Evolutionary conservation across 805 yeast species (phyloP), one percentile per base, ranked within the genome.

Genomic region (Schwanniomyces polymorphus): DNA sequence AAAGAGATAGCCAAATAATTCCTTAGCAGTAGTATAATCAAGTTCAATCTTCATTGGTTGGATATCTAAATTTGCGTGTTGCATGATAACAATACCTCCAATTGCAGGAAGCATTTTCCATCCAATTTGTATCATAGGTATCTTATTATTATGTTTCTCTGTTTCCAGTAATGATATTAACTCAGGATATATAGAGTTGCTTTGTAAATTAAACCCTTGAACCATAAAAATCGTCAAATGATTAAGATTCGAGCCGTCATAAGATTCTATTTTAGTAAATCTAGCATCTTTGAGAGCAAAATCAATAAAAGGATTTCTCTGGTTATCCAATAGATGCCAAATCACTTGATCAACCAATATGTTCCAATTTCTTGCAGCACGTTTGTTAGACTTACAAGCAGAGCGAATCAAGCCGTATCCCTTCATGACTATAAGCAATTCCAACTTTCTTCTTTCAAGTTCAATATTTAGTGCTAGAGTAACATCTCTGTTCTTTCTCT

Each of bases 101-200:
- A 92, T 86, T 0, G 96, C 90, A 45, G 80, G 81, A 44, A 86
- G 79, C 84, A 87, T 80, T n/a, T 81, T 78, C 98, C 98, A 91
- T 9, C 67, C 43, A 56, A 68, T 53, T 7, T 42, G 38, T 3
- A 72, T 51, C 33, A 72, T 55, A 1, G 74, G 69, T 11, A 38
- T 25, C 5, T 38, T 11, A 42, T 41, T 28, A 14, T n/a, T 17
- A 18, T 37, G 25, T 28, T 38, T 29, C 1, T n/a, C 14, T 50
- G 59, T 38, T 47, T 57, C 27, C 45, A 56, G 78, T 1, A 89
- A 84, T 1, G 86, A 72, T 16, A 92, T 64, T 23, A 92, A 65
- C 53, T 88, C 91, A 0, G 94, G 91, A 57, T 84, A 88, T 1
- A 77, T 58, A 0, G 88, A 79, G 16, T 75, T 65, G 11, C 69